These are phyloP conservation scores for Petunia secreta DNA, from an alignment of 257 asterid species.

Conservation along the genomic window DNA sequence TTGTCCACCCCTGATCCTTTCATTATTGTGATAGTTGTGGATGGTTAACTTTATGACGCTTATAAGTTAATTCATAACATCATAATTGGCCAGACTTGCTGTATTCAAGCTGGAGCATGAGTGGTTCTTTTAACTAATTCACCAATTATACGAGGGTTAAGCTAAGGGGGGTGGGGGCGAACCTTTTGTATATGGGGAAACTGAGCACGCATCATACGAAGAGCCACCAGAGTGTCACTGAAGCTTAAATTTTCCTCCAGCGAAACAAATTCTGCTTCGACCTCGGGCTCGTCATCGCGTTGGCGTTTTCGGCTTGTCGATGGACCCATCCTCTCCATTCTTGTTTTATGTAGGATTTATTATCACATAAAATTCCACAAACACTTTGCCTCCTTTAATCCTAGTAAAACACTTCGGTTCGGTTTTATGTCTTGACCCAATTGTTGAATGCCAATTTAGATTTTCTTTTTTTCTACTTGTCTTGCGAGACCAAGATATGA, in stretches of 20 bases:
- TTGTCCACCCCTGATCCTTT: not conserved
- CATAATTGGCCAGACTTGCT: not conserved
- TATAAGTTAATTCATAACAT: not conserved
- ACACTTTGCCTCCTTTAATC: no score
- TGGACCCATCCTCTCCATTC: constrained; percentile 32
- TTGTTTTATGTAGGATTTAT: not conserved
- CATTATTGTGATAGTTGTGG: no score
- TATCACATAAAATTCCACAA: no score
- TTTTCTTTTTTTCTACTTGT: no score
- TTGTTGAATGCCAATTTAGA: no score
- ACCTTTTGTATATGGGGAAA: constrained; percentile 82
- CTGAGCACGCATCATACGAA: constrained; percentile 93
- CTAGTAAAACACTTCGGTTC: no score
- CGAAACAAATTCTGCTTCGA: constrained; percentile 40
- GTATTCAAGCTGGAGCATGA: not conserved
- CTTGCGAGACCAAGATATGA: no score
- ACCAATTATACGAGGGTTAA: not conserved
- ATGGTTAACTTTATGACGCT: no score
- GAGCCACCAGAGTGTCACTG: constrained; percentile 85
- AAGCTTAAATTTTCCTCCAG: constrained; percentile 70
- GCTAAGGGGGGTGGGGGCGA: not conserved
- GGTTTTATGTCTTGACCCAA: no score
- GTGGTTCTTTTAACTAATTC: not conserved
- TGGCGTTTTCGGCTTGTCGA: constrained; percentile 79
- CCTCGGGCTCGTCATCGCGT: constrained; percentile 42